Base-by-base conservation (phyloP, 1,139 yeast genomes). In the Geotrichum phurueaensis region DNA sequence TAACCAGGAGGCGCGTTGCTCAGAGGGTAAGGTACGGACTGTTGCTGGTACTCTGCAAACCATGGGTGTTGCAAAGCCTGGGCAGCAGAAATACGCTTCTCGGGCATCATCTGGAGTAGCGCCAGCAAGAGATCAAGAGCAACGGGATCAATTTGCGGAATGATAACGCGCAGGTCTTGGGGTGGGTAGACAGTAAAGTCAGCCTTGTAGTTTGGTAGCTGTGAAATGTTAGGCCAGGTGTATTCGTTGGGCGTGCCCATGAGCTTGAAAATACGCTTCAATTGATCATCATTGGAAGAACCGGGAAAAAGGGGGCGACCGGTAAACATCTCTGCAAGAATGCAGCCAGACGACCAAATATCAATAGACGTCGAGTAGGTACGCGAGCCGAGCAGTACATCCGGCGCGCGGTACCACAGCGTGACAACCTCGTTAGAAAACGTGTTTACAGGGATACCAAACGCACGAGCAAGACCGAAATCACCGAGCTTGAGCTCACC, bases 281-380 rank as follows among this genome's bases (percentile, higher is more conserved):
- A 79, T 74, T 94, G 98, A 75, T 94, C 99, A 62, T 94, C 98
- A 73, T 94, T 95, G 53, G 96, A 90, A 9, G 95, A 84, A 2
- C 99, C 99, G 1, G 99, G 97, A 73, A 94, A 94, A 61, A 94
- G 77, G 0, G 99, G 97, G 68, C 94, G 86, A n/a, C 99, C 99
- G 10, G 97, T 89, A 68, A 94, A 87, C 99, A 94, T 94, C 73
- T 94, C 99, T 1, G 98, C 98, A 72, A 94, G 81, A 60, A 94
- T 94, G 75, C 99, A 94, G 13, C 99, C 99, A 25, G 97, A 96
- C 33, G 97, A 90, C 99, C 99, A 94, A 76, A 94, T 91, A 75
- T 94, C 99, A 65, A 94, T 94, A 0, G 97, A 89, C 0, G 99
- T 94, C 39, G 97, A 88, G 74, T 94, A 94, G 56, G 96, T 91